Percentiles rank a stretch among this genome's conserved stretches.
Evolutionary conservation across 148 eudicot genomes (phyloP).

Genomic region (Camellia sinensis): DNA sequence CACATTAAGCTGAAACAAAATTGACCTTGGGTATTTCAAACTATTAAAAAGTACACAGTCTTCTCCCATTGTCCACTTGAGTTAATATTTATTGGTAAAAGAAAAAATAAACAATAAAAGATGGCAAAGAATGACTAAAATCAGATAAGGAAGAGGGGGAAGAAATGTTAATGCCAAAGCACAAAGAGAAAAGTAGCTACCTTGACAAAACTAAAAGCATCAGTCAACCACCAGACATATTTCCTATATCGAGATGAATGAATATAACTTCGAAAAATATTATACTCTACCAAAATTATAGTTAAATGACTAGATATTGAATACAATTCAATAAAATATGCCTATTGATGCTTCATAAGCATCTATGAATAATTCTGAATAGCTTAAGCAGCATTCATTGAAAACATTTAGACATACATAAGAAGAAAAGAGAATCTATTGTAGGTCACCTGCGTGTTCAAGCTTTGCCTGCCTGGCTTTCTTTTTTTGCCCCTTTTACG

Average conservation of each 20-base stretch:
- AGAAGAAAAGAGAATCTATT: too few relatives aligned
- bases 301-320: background rate
- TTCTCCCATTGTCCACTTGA: slow-evolving; percentile 4
- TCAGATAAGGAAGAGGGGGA: background rate
- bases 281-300: background rate
- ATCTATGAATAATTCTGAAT: too few relatives aligned
- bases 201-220: background rate
- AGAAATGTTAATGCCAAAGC: background rate
- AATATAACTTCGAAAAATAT: too few relatives aligned
- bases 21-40: background rate
- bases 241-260: too few relatives aligned
- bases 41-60: background rate
- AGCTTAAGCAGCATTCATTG: too few relatives aligned
- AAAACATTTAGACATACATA: too few relatives aligned
- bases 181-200: background rate
- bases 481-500: too few relatives aligned
- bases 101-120: background rate
- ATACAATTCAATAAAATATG: too few relatives aligned
- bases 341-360: too few relatives aligned
- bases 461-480: too few relatives aligned
- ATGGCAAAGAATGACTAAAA: background rate
- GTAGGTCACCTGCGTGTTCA: too few relatives aligned
- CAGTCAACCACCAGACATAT: background rate
- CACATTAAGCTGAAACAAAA: background rate
- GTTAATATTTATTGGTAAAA: background rate